These are phyloP conservation scores for Pseudocercospora macadamiae DNA, from an alignment of 2,329 filamentous ascomycete species.

Conservation along the genomic window DNA sequence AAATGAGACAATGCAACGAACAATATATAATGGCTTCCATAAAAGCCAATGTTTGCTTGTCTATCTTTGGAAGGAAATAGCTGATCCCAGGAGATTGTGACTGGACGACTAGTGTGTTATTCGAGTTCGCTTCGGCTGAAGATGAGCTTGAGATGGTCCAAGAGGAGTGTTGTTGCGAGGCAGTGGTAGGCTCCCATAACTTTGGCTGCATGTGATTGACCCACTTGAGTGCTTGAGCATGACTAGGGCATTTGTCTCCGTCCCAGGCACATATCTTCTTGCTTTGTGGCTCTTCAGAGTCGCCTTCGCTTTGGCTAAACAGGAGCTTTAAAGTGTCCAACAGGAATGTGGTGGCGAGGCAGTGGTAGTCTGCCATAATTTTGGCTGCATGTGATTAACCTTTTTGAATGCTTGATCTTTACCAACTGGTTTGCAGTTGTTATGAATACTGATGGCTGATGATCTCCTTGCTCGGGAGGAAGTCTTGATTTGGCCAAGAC, in stretches of 20 bases:
- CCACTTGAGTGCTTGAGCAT: neutral
- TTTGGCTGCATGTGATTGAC: neutral
- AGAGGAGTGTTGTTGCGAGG: neutral
- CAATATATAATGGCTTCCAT: neutral
- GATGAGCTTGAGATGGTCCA: neutral
- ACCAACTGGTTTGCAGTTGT: too few species aligned
- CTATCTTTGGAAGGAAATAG: neutral
- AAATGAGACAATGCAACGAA: neutral
- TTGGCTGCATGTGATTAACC: too few species aligned
- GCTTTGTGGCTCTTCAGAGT: neutral
- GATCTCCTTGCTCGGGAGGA: too few species aligned
- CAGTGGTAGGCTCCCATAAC: neutral
- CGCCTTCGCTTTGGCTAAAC: too few species aligned
- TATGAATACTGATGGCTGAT: too few species aligned
- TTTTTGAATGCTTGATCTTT: too few species aligned
- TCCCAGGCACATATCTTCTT: neutral
- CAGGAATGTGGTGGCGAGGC: too few species aligned
- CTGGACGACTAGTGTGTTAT: neutral
- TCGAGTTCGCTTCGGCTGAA: neutral
- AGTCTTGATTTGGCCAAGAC: too few species aligned
- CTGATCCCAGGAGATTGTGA: neutral
- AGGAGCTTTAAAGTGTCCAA: too few species aligned
- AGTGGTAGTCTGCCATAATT: too few species aligned
- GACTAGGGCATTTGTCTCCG: neutral
- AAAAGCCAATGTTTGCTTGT: neutral